phyloP scores from a whole-genome alignment of 192 early-diverging fungal species.

The Linnemannia hyalina region DNA sequence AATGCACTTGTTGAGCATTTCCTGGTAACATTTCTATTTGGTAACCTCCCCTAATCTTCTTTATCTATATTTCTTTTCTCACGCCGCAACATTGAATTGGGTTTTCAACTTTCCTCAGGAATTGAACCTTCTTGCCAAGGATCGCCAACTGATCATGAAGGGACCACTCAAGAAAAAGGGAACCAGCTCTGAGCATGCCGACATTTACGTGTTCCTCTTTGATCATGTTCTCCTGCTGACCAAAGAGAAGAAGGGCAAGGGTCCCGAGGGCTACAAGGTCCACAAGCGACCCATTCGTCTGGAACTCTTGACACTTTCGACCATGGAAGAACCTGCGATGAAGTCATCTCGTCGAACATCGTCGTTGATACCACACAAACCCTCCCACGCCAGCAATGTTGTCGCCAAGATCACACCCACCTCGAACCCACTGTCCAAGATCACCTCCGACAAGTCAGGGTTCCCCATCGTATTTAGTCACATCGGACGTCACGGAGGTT shows the following conservation, averaged over 20 bases:
- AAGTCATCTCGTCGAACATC: constrained; percentile 35
- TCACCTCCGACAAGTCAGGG: constrained; percentile 65
- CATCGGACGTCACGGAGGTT: constrained; percentile 79
- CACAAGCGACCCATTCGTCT: constrained; percentile 85
- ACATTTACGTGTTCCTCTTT: constrained; percentile 84
- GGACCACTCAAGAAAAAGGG: constrained; percentile 83
- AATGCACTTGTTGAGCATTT: neutral
- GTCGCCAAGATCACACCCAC: constrained; percentile 49
- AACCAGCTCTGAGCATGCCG: constrained; percentile 68
- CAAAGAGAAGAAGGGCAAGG: constrained; percentile 72
- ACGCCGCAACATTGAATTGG: constrained; percentile 17
- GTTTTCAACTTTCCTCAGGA: constrained; percentile 61
- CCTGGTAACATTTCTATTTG: neutral
- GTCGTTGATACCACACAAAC: constrained; percentile 54
- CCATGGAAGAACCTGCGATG: constrained; percentile 60
- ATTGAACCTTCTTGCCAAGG: constrained; percentile 78
- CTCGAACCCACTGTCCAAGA: constrained; percentile 44
- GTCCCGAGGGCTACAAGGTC: constrained; percentile 73
- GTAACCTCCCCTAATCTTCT: neutral
- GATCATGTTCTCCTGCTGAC: constrained; percentile 90
- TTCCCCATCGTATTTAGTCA: constrained; percentile 83
- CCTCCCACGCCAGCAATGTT: constrained; percentile 26
- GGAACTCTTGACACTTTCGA: constrained; percentile 75
- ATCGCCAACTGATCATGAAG: constrained; percentile 81
- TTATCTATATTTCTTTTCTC: constrained; percentile 3